Conservation (phyloP, 2,329 filamentous ascomycete genomes). For the Thyridium curvatum region DNA sequence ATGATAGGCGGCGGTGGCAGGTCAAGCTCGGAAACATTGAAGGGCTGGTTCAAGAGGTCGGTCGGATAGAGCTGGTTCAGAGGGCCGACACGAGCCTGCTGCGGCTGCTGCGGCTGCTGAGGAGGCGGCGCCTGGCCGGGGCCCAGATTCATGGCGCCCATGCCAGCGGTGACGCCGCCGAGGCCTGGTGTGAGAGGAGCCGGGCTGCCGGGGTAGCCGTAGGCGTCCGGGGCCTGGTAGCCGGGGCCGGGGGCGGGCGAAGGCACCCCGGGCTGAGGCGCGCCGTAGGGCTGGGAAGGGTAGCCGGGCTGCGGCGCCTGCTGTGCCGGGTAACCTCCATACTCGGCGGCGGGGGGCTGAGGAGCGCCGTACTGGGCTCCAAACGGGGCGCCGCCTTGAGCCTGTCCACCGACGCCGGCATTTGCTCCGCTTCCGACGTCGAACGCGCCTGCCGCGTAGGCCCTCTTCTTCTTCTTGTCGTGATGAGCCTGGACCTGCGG, state of each 20-base stretch:
- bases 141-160: slow-evolving; percentile 80
- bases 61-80: slow-evolving; percentile 90
- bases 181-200: slow-evolving; percentile 35
- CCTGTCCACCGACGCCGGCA: slow-evolving; percentile 48
- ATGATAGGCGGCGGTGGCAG: slow-evolving; percentile 86
- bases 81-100: slow-evolving; percentile 38
- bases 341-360: slow-evolving; percentile 38
- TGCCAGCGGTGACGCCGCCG: slow-evolving; percentile 73
- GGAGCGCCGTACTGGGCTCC: slow-evolving; percentile 25
- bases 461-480: slow-evolving; percentile 82
- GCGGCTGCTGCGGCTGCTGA: slow-evolving; percentile 43
- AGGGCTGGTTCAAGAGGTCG: slow-evolving; percentile 85
- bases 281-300: slow-evolving; percentile 33
- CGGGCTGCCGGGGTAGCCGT: slow-evolving; percentile 38
- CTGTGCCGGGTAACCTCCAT: slow-evolving; percentile 54
- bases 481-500: slow-evolving; percentile 32
- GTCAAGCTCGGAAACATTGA: slow-evolving; percentile 90
- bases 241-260: slow-evolving; percentile 44
- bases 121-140: slow-evolving; percentile 44
- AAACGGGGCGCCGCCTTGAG: slow-evolving; percentile 34
- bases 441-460: slow-evolving; percentile 91
- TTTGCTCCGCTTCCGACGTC: slow-evolving; percentile 88
- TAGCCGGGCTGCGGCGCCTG: slow-evolving; percentile 35
- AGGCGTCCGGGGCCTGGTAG: slow-evolving; percentile 62
- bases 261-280: slow-evolving; percentile 29